Conservation (phyloP, 2,329 filamentous ascomycete species). For the Ophiostoma montium region DNA sequence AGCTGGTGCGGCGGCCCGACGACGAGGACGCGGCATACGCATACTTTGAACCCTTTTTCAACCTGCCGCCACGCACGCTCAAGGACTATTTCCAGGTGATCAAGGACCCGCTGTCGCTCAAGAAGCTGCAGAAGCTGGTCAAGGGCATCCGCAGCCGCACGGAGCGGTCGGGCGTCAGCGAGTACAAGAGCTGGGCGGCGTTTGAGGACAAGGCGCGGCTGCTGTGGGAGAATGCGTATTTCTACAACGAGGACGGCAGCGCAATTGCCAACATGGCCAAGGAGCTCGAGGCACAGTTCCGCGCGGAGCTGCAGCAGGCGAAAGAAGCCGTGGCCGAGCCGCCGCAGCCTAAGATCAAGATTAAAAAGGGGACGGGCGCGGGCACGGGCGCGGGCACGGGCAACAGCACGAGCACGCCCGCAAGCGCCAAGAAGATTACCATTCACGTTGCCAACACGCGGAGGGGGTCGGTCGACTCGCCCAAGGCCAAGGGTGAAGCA, state of each 20-base stretch:
- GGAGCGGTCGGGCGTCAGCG: slow-evolving; percentile 45
- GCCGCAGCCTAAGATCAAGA: slow-evolving; percentile 54
- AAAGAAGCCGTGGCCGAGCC: slow-evolving; percentile 61
- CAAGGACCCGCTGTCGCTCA: slow-evolving; percentile 64
- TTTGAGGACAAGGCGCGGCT: slow-evolving; percentile 69
- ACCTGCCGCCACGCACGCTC: slow-evolving; percentile 58
- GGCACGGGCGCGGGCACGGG: slow-evolving; percentile 18
- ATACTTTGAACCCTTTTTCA: slow-evolving; percentile 60
- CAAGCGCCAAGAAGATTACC: slow-evolving; percentile 49
- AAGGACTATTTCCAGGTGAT: slow-evolving; percentile 84
- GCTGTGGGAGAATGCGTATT: slow-evolving; percentile 77
- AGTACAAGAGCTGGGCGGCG: slow-evolving; percentile 69
- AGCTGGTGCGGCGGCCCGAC: slow-evolving; percentile 55
- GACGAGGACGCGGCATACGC: slow-evolving; percentile 54
- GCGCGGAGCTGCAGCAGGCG: slow-evolving; percentile 53
- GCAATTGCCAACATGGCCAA: slow-evolving; percentile 65
- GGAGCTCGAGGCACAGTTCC: slow-evolving; percentile 56
- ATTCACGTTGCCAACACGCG: slow-evolving; percentile 38
- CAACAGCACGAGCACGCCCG: slow-evolving; percentile 31
- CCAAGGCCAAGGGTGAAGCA: slow-evolving; percentile 31
- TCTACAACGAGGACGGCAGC: slow-evolving; percentile 86
- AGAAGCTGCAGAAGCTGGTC: slow-evolving; percentile 62
- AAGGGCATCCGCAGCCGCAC: slow-evolving; percentile 57
- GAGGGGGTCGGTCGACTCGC: slow-evolving; percentile 36
- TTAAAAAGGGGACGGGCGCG: slow-evolving; percentile 45